phyloP scores from a whole-genome alignment of 257 asterid genomes.

The Striga asiatica region DNA sequence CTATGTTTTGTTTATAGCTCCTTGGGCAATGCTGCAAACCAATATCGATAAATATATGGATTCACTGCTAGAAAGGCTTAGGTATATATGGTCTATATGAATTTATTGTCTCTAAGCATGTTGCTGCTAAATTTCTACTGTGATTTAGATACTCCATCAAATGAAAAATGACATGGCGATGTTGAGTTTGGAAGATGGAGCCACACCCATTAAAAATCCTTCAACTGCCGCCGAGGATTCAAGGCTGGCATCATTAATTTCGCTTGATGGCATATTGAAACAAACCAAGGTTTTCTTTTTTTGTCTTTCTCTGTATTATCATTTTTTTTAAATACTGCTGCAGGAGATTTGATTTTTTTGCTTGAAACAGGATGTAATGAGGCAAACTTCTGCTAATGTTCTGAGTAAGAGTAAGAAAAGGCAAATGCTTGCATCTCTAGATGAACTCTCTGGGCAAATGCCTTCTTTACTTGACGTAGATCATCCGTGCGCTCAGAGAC shows the following conservation, averaged over 20 bases:
- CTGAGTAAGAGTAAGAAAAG: constrained; percentile 78
- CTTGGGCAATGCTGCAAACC: neutral
- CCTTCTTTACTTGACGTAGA: constrained; percentile 91
- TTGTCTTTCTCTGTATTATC: constrained; percentile 13
- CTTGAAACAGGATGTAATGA: constrained; percentile 62
- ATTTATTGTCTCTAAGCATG: neutral
- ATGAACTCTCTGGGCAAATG: constrained; percentile 78
- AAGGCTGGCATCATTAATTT: constrained; percentile 82
- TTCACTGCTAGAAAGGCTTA: neutral
- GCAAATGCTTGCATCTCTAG: constrained; percentile 57
- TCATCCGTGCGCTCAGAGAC: constrained; percentile 88
- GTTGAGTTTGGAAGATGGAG: constrained; percentile 66
- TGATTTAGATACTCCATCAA: constrained; percentile 73
- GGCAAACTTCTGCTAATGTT: constrained; percentile 60
- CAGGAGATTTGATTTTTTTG: constrained; percentile 3
- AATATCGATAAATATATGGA: neutral
- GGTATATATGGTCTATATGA: neutral
- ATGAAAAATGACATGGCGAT: constrained; percentile 67
- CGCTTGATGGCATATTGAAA: constrained; percentile 88
- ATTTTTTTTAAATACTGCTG: neutral
- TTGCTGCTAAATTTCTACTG: constrained; percentile 4
- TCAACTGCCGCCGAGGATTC: constrained; percentile 98
- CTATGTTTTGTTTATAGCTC: neutral
- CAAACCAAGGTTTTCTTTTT: constrained; percentile 69
- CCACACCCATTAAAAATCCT: constrained; percentile 74